These are phyloP conservation scores for Castanospermum australe DNA, from an alignment of 306 rosid genomes.

Conservation along the genomic window DNA sequence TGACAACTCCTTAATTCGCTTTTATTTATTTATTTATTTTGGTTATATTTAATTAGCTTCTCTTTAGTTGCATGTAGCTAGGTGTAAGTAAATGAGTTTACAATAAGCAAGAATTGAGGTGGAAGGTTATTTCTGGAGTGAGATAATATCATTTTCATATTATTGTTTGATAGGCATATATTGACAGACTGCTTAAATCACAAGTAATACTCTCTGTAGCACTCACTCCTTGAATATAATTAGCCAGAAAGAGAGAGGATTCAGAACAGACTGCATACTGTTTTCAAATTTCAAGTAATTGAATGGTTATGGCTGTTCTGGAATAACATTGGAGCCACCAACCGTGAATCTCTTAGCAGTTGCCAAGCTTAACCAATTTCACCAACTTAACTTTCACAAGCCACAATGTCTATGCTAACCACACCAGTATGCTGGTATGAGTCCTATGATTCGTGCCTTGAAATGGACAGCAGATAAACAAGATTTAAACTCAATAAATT, in stretches of 20 bases:
- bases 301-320: not conserved
- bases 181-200: no score
- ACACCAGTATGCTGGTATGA: not conserved
- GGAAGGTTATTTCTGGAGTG: not conserved
- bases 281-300: not conserved
- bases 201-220: not conserved
- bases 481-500: no score
- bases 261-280: not conserved
- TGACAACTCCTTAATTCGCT: not conserved
- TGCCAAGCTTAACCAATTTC: not conserved
- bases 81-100: no score
- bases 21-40: not conserved
- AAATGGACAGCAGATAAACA: no score
- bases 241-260: not conserved
- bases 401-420: not conserved
- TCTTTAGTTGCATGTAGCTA: no score
- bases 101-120: no score
- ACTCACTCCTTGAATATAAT: not conserved
- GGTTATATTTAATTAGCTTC: not conserved
- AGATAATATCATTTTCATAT: no score
- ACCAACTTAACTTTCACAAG: not conserved
- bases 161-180: not conserved
- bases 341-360: not conserved
- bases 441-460: not conserved
- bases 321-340: no score